A percentile compares a stretch with the other conserved stretches of the same genome.
Evolutionary conservation across 2,329 filamentous ascomycete species (phyloP).

Genomic region (Exophiala sp.): DNA sequence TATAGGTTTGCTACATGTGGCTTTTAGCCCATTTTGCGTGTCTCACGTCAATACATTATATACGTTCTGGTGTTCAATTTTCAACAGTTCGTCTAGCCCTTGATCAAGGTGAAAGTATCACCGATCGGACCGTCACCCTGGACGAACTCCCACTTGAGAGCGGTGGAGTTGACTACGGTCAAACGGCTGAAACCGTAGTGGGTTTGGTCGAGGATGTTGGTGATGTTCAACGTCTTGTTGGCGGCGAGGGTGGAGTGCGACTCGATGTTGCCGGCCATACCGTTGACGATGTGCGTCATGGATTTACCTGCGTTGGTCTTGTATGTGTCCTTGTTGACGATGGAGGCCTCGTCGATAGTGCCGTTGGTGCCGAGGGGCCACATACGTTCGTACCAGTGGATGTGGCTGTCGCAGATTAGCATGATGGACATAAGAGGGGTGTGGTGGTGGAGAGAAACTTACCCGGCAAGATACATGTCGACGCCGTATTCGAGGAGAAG

Average conservation of each 20-base stretch:
- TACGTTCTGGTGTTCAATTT: neutral
- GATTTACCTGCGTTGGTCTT: slow-evolving; percentile 46
- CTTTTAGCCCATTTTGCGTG: too few species aligned
- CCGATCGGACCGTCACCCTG: slow-evolving; percentile 41
- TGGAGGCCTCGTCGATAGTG: slow-evolving; percentile 40
- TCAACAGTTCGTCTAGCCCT: neutral
- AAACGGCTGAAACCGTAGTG: slow-evolving; percentile 52
- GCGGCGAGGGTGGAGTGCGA: slow-evolving; percentile 43
- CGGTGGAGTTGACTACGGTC: slow-evolving; percentile 40
- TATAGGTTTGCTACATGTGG: neutral
- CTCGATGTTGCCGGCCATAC: slow-evolving; percentile 54
- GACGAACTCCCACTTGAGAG: slow-evolving; percentile 47
- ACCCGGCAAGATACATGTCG: slow-evolving; percentile 45
- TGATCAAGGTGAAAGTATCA: slow-evolving; percentile 39
- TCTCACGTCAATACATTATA: neutral
- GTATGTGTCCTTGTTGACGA: slow-evolving; percentile 51
- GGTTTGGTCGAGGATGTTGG: slow-evolving; percentile 43
- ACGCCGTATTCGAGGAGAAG: slow-evolving; percentile 46
- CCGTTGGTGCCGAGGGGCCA: slow-evolving; percentile 39
- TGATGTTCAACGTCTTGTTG: slow-evolving; percentile 40
- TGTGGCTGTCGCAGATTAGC: slow-evolving; percentile 35
- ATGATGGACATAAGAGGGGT: neutral
- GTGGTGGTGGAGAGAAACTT: slow-evolving; percentile 22
- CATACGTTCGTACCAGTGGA: slow-evolving; percentile 48
- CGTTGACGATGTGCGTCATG: slow-evolving; percentile 51